Conservation (phyloP, 2,329 filamentous ascomycete species). For the Colletotrichum plurivorum region DNA sequence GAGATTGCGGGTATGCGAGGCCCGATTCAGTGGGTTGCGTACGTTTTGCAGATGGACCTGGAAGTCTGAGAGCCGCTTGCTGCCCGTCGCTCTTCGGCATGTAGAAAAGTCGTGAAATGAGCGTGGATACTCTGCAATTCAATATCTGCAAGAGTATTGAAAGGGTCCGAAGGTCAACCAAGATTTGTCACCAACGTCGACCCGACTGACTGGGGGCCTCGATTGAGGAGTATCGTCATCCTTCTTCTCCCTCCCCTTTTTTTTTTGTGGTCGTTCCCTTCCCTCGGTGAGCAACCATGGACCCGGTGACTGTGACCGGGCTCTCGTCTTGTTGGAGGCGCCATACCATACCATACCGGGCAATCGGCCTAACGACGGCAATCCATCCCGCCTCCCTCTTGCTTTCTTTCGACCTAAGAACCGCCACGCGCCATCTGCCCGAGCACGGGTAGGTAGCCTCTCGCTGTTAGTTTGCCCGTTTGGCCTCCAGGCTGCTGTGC, state of each 20-base stretch:
- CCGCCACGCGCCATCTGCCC: conserved; percentile 13
- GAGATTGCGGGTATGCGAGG: conserved; percentile 23
- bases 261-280: neutral
- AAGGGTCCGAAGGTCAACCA: neutral
- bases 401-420: conserved; percentile 21
- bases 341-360: no score
- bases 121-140: conserved; percentile 26
- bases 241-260: neutral
- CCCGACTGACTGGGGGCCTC: conserved; percentile 9
- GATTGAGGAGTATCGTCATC: conserved; percentile 8
- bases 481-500: neutral
- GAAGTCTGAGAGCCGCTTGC: neutral
- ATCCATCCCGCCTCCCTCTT: conserved; percentile 18
- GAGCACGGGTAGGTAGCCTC: no score
- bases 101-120: conserved; percentile 20
- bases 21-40: conserved; percentile 17
- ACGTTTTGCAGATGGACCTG: conserved; percentile 15
- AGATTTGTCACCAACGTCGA: neutral
- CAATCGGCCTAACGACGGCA: no score
- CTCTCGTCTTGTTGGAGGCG: no score
- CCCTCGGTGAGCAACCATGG: neutral
- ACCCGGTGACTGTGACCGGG: no score
- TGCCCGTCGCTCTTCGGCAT: conserved; percentile 1
- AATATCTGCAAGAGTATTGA: conserved; percentile 10
- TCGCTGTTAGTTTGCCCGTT: conserved; percentile 8